These are phyloP conservation scores for Alternaria brassicicola DNA, from an alignment of 2,329 filamentous ascomycete genomes.

Conservation along the genomic window DNA sequence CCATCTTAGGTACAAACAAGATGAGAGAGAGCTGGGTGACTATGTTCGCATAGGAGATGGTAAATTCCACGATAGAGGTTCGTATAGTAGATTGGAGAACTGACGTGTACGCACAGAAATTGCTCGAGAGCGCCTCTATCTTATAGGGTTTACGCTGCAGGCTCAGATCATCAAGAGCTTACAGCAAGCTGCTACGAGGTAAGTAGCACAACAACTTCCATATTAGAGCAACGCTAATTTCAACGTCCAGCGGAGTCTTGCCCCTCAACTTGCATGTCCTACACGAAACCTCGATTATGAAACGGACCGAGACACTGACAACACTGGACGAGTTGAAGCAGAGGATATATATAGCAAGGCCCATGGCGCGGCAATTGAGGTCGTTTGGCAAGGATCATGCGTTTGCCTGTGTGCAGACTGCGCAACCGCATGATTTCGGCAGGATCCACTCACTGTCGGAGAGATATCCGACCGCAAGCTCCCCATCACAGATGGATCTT, in stretches of 20 bases:
- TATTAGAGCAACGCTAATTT: not conserved
- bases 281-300: constrained; percentile 47
- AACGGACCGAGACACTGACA: constrained; percentile 41
- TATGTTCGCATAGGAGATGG: constrained; percentile 49
- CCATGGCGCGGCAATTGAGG: constrained; percentile 27
- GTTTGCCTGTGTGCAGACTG: constrained; percentile 20
- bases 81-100: constrained; percentile 5
- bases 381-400: constrained; percentile 13
- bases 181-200: constrained; percentile 44
- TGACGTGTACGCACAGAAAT: constrained; percentile 30
- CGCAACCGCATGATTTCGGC: constrained; percentile 18
- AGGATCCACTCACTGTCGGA: constrained; percentile 15
- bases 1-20: constrained; percentile 39
- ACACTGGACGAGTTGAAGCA: constrained; percentile 48
- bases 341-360: constrained; percentile 37
- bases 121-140: constrained; percentile 46
- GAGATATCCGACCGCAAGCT: constrained; percentile 29
- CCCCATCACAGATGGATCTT: constrained; percentile 16
- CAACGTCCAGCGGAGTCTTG: constrained; percentile 13
- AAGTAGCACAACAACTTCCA: constrained; percentile 23
- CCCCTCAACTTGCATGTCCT: constrained; percentile 45
- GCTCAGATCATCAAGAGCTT: constrained; percentile 50
- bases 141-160: constrained; percentile 50
- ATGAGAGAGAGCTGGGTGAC: constrained; percentile 46
- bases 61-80: constrained; percentile 29